Percentiles rank a stretch among this genome's conserved stretches.
These are phyloP conservation scores for Torulaspora globosa DNA, from an alignment of 1,139 yeast genomes.

Conservation along the genomic window DNA sequence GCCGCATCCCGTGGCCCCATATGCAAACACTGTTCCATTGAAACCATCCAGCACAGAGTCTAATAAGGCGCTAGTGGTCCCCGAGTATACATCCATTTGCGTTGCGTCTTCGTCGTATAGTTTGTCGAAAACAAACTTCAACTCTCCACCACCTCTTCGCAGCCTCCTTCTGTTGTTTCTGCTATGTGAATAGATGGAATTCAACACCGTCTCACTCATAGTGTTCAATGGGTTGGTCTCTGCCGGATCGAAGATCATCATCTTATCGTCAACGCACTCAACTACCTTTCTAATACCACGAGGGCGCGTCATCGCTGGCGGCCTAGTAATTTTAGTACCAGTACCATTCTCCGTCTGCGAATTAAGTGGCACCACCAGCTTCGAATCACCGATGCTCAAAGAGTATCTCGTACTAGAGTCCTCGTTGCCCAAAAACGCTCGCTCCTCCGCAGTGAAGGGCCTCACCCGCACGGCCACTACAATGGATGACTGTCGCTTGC, in stretches of 20 bases:
- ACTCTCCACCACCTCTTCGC: constrained; percentile 61
- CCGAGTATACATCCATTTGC: constrained; percentile 63
- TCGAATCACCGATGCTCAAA: constrained; percentile 23
- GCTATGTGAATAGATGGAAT: constrained; percentile 33
- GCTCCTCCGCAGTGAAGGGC: constrained; percentile 68
- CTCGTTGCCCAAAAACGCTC: constrained; percentile 42
- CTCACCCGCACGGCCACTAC: constrained; percentile 79
- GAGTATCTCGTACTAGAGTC: constrained; percentile 27
- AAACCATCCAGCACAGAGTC: constrained; percentile 77
- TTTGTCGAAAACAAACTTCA: constrained; percentile 76
- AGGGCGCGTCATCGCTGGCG: constrained; percentile 38
- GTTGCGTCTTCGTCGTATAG: constrained; percentile 62
- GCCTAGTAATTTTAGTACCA: constrained; percentile 3
- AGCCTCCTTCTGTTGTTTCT: constrained; percentile 30
- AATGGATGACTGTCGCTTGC: constrained; percentile 58
- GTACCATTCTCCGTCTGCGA: neutral
- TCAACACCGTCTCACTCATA: constrained; percentile 58
- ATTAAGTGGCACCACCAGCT: constrained; percentile 21
- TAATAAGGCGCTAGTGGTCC: constrained; percentile 67
- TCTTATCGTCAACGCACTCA: constrained; percentile 79
- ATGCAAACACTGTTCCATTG: constrained; percentile 91
- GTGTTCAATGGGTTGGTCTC: constrained; percentile 63
- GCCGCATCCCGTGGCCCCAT: constrained; percentile 99
- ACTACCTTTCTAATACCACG: constrained; percentile 66
- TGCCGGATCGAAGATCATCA: constrained; percentile 85